These are phyloP conservation scores for Fusarium chaquense DNA, from an alignment of 2,329 filamentous ascomycete genomes.

Conservation along the genomic window DNA sequence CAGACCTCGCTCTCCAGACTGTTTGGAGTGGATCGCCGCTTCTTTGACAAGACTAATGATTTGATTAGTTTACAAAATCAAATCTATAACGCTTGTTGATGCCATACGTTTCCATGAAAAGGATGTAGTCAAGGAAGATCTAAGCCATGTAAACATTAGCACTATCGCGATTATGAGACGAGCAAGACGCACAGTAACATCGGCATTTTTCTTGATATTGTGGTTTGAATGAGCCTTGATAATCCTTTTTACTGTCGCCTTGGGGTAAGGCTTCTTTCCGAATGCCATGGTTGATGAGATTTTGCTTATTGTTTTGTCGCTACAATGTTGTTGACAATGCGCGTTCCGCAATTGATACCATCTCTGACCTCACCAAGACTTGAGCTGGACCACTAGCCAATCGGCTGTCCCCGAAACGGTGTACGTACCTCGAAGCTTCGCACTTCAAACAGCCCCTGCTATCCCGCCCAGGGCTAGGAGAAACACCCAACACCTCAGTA, in stretches of 20 bases:
- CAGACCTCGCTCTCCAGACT: conserved; percentile 77
- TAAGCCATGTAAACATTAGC: conserved; percentile 55
- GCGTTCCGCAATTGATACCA: conserved; percentile 29
- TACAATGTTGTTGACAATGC: conserved; percentile 46
- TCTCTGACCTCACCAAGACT: conserved; percentile 42
- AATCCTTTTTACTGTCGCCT: conserved; percentile 87
- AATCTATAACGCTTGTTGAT: neutral
- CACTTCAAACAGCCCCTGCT: conserved; percentile 6
- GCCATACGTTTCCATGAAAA: conserved; percentile 78
- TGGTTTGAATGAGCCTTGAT: conserved; percentile 88
- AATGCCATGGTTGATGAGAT: conserved; percentile 49
- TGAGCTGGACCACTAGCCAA: conserved; percentile 35
- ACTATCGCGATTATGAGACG: conserved; percentile 24
- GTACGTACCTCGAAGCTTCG: conserved; percentile 38
- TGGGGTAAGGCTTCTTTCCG: conserved; percentile 82
- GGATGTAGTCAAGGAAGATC: conserved; percentile 87
- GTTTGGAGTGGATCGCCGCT: conserved; percentile 80
- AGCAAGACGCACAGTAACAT: conserved; percentile 75
- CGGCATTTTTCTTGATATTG: conserved; percentile 84
- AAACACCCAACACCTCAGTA: neutral
- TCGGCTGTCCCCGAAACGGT: conserved; percentile 40
- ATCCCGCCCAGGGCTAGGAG: neutral
- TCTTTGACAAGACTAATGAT: conserved; percentile 78
- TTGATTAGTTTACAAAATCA: neutral
- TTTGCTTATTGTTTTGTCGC: conserved; percentile 26